Evolutionary conservation across 140 eudicot species (phyloP), one percentile per base, ranked within the genome.

Genomic region (Oenanthe javanica): DNA sequence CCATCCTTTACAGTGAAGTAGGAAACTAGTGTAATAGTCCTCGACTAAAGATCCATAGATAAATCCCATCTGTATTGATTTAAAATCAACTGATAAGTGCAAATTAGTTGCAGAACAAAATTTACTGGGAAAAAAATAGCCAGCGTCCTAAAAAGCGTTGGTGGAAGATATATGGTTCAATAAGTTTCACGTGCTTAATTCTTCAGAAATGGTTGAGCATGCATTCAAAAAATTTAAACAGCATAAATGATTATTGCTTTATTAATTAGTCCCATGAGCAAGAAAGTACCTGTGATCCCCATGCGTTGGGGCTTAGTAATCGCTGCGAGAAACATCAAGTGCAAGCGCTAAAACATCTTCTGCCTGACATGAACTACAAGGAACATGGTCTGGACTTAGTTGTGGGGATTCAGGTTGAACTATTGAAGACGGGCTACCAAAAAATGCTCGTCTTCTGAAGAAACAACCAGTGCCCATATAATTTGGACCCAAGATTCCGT

Each of bases 1-100:
- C 96, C 96, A 92, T 66, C 96, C 96, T 42, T 80, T 86, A 79
- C 96, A 90, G 15, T 88, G 93, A 66, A 92, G 78, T 9, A 84
- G 80, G 81, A 81, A 90, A 49, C 96, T 86, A 5, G 96, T 86
- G 82, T 83, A 89, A 46, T 79, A 80, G 83, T 92, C 97, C 86
- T 92, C 96, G 4, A 84, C 89, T 82, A 87, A 82, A 1, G 88
- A 75, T 48, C 97, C 97, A 63, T 90, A 92, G 36, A 84, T 80
- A 77, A 90, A 84, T 23, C 97, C 96, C 47, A 92, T 77, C 97
- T 92, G 86, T 75, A 48, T 4, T 61, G 14, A 9, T 61, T 61
- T 23, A 4, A 5, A n/a, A 8, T n/a, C 3, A 61, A 12, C 15
- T 6, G 1, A 31, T 38, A 67, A 63, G 13, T 8, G n/a, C 38